Evolutionary conservation across 2,329 filamentous ascomycete species (phyloP), one percentile per base, ranked within the genome.

Genomic region (Waltergamsia citrina): DNA sequence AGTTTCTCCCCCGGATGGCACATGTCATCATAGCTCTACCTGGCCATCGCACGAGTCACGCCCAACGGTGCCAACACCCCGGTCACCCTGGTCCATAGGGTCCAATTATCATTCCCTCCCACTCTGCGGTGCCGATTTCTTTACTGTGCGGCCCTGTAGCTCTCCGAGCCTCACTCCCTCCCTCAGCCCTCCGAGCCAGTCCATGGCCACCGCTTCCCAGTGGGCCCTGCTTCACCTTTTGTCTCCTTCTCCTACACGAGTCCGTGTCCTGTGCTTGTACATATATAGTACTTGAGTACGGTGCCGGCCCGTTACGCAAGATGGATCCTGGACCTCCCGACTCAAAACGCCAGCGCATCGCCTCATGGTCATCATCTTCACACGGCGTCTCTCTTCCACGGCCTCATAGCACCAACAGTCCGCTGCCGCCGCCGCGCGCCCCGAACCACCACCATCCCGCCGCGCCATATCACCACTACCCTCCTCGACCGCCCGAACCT

Each of bases 311-410:
- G 22, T 31, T 35, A 32, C 37, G 53, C 55, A 51, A 59, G 65
- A 78, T 78, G 74, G 73, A 78, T 60, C 60, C 61, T 62, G 68
- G 62, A 57, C 66, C 56, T 58, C 70, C 70, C 50, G 71, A 76
- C 50, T 59, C 56, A 51, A 78, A 78, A 63, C 71, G 73, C 52
- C 68, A 67, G 54, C 71, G 73, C 59, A 61, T 76, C 45, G 43
- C 55, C 32, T 53, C 63, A 52, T 67, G 66, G 65, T 59, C 67
- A 52, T 62, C 55, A 41, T 62, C 63, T 52, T 57, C 60, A 54
- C 62, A 60, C 57, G 57, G 62, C 57, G 56, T 63, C 48, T 63
- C 66, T 43, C 56, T 70, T 40, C 64, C 64, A 49, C 60, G 60
- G 51, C 62, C 60, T 43, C 55, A 58, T 39, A 40, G 20, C 43